Percentiles rank a stretch among this genome's conserved stretches.
phyloP scores from a whole-genome alignment of 805 yeast genomes.

The Phaffomyces antillensis region DNA sequence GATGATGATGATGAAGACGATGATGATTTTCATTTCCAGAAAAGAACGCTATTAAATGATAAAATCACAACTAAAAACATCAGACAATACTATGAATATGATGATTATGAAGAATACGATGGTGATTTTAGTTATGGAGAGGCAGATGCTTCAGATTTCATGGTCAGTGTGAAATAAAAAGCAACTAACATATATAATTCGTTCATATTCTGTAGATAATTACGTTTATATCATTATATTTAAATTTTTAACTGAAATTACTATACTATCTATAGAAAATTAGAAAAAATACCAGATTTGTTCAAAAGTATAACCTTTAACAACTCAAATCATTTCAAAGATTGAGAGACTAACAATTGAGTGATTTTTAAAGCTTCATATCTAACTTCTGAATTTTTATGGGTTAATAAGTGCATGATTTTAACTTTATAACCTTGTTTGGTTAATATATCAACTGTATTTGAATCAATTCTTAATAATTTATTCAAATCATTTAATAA shows the following conservation, averaged over 20 bases:
- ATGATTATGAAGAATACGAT: slow-evolving; percentile 15
- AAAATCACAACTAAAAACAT: not conserved
- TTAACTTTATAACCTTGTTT: slow-evolving; percentile 61
- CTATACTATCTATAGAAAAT: too few relatives aligned
- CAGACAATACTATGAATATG: not conserved
- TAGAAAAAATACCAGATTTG: slow-evolving; percentile 3
- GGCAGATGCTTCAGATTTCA: slow-evolving; percentile 23
- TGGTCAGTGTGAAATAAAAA: slow-evolving; percentile 18
- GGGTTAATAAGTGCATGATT: slow-evolving; percentile 78
- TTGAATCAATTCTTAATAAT: slow-evolving; percentile 56
- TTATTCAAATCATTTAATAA: slow-evolving; percentile 62
- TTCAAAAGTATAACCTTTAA: not conserved
- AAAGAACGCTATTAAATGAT: not conserved
- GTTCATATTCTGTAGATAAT: not conserved
- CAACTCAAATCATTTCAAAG: slow-evolving; percentile 34
- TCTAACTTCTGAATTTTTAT: slow-evolving; percentile 78
- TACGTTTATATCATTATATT: not conserved
- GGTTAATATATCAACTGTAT: slow-evolving; percentile 46
- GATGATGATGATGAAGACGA: slow-evolving; percentile 3
- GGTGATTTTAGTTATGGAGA: slow-evolving; percentile 19
- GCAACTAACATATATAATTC: not conserved
- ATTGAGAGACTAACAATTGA: slow-evolving; percentile 85
- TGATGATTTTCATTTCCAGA: not conserved
- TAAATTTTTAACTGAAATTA: not conserved
- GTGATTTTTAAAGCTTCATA: slow-evolving; percentile 94